A percentile compares a stretch with the other conserved stretches of the same genome.
Evolutionary conservation across 768 basidiomycete species (phyloP).

Genomic region (Thelephora ganbajun): DNA sequence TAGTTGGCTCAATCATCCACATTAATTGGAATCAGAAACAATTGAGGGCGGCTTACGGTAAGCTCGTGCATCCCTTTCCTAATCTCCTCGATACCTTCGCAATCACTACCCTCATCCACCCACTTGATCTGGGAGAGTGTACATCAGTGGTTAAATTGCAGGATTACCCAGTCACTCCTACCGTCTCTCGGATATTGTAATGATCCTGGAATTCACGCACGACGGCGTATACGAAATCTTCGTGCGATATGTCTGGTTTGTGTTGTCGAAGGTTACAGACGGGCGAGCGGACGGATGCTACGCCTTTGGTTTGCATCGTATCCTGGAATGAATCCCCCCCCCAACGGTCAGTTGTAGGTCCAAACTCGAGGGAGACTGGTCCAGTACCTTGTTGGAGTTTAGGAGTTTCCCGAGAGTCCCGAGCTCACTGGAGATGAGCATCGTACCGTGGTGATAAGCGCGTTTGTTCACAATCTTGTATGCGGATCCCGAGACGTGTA

Average conservation of each 20-base stretch:
- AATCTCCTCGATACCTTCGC: constrained; percentile 43
- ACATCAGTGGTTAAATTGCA: no score
- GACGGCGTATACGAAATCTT: constrained; percentile 56
- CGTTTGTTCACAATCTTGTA: constrained; percentile 87
- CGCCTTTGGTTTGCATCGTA: constrained; percentile 71
- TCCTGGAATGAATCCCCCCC: constrained; percentile 36
- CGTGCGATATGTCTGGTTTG: constrained; percentile 41
- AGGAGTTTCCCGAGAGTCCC: constrained; percentile 61
- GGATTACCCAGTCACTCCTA: constrained; percentile 3
- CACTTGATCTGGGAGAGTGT: constrained; percentile 7
- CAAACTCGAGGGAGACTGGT: background rate
- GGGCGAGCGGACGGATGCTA: constrained; percentile 85
- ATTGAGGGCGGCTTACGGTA: constrained; percentile 28
- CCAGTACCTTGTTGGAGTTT: constrained; percentile 44
- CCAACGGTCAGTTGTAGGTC: background rate
- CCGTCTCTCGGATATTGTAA: constrained; percentile 30
- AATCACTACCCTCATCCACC: constrained; percentile 31
- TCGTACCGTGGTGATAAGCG: constrained; percentile 97
- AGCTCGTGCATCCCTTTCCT: constrained; percentile 60
- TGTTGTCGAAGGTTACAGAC: constrained; percentile 70
- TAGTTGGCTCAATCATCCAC: background rate
- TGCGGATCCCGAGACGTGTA: constrained; percentile 90
- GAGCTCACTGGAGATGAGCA: constrained; percentile 82
- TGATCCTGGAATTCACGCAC: constrained; percentile 49
- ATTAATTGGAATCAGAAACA: background rate